phyloP scores from a whole-genome alignment of 306 rosid species.

The Ammopiptanthus mongolicus region DNA sequence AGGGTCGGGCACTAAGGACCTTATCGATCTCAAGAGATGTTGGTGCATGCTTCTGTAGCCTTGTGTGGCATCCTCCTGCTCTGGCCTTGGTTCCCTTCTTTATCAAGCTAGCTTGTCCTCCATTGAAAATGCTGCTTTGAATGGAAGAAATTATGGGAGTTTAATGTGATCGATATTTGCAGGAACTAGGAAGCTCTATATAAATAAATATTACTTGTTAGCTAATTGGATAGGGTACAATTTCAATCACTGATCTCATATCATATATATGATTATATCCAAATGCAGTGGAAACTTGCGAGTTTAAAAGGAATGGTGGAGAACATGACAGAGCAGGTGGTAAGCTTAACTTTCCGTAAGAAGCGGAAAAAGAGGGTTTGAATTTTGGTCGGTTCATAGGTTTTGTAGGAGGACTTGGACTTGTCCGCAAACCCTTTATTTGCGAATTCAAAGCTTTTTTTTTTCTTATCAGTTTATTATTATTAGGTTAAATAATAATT shows the following conservation, averaged over 20 bases:
- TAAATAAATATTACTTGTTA: background rate
- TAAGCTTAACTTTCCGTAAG: background rate
- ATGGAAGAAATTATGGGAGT: background rate
- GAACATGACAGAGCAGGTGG: background rate
- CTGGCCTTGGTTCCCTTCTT: too few species aligned
- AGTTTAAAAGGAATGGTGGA: background rate
- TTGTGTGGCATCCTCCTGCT: constrained; percentile 33
- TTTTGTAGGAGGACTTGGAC: background rate
- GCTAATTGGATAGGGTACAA: background rate
- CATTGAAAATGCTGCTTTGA: background rate
- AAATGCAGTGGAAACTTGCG: background rate
- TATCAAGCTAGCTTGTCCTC: background rate
- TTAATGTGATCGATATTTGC: background rate
- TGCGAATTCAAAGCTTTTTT: background rate
- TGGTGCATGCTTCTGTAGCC: constrained; percentile 52
- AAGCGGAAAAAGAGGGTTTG: background rate
- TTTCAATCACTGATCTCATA: background rate
- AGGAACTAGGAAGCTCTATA: background rate
- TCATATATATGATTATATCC: background rate
- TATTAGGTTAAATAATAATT: too few species aligned
- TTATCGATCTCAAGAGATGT: constrained; percentile 40
- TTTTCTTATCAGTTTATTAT: background rate
- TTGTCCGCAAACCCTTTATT: background rate
- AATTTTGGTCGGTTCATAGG: background rate
- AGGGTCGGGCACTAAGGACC: background rate